Evolutionary conservation across 2,329 filamentous ascomycete species (phyloP).

Genomic region (Hymenoscyphus infarciens): DNA sequence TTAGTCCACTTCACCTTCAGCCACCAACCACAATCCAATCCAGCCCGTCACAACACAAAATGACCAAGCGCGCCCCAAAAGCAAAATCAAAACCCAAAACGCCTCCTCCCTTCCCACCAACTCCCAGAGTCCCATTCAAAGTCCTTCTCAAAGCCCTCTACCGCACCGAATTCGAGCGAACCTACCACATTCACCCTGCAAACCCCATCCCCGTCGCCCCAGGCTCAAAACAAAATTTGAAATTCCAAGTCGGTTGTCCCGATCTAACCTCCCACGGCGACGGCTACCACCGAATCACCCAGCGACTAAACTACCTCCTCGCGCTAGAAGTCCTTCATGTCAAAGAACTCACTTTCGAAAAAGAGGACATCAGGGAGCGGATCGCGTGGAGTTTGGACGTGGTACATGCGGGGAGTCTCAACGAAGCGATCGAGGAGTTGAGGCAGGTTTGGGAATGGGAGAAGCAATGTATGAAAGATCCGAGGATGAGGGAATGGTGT

Average conservation of each 20-base stretch:
- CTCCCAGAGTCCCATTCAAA: not conserved
- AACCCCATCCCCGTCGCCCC: not conserved
- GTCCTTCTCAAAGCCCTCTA: not conserved
- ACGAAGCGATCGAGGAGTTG: not conserved
- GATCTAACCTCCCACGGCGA: not conserved
- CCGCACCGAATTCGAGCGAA: not conserved
- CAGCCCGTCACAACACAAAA: not conserved
- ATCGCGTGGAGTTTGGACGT: not conserved
- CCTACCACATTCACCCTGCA: not conserved
- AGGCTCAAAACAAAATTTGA: not conserved
- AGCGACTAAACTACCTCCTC: not conserved
- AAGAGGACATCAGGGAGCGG: too few relatives aligned
- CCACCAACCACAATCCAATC: not conserved
- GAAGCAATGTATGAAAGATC: not conserved
- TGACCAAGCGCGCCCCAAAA: not conserved
- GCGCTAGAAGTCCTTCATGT: not conserved
- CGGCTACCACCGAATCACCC: not conserved
- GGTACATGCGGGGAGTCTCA: not conserved
- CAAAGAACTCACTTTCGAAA: too few relatives aligned
- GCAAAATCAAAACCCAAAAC: not conserved
- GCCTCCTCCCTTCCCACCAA: not conserved
- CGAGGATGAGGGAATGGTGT: not conserved
- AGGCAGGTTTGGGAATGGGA: not conserved
- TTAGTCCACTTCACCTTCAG: not conserved
- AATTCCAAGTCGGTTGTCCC: not conserved